Evolutionary conservation across 306 rosid genomes (phyloP).

Genomic region (Gastrolobium villosum): DNA sequence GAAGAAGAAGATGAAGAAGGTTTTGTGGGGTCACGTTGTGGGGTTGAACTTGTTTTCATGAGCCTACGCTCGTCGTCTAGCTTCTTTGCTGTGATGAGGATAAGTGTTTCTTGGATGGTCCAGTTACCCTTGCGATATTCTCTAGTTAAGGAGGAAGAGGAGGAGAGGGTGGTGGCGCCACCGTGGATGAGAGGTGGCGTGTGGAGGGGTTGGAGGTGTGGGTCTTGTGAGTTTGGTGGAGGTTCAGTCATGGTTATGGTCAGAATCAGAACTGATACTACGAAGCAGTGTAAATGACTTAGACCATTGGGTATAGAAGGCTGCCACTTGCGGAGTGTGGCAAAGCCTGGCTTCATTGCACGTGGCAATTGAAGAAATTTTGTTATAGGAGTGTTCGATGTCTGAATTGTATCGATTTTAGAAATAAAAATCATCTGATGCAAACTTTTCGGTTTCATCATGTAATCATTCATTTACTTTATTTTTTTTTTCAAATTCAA

Average conservation of each 20-base stretch:
- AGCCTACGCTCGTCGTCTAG: constrained; percentile 57
- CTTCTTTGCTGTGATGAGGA: constrained; percentile 55
- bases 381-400: no score
- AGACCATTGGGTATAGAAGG: constrained; percentile 10
- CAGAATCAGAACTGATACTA: no score
- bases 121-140: constrained; percentile 66
- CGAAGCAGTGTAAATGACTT: no score
- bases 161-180: background rate
- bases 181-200: constrained; percentile 3
- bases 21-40: background rate
- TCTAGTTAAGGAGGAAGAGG: constrained; percentile 23
- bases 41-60: background rate
- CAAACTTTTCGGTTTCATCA: no score
- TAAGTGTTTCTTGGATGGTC: constrained; percentile 57
- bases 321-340: constrained; percentile 4
- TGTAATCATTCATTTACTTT: no score
- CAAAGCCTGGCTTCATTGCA: background rate
- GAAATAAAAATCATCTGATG: no score
- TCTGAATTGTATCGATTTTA: no score
- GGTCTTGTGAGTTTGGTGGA: constrained; percentile 16
- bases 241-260: constrained; percentile 54
- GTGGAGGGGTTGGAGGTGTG: constrained; percentile 14
- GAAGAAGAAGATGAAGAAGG: no score
- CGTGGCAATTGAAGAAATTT: background rate
- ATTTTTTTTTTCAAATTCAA: no score